Base-by-base conservation (phyloP, 345 rosid species). In the Brassica incana region DNA sequence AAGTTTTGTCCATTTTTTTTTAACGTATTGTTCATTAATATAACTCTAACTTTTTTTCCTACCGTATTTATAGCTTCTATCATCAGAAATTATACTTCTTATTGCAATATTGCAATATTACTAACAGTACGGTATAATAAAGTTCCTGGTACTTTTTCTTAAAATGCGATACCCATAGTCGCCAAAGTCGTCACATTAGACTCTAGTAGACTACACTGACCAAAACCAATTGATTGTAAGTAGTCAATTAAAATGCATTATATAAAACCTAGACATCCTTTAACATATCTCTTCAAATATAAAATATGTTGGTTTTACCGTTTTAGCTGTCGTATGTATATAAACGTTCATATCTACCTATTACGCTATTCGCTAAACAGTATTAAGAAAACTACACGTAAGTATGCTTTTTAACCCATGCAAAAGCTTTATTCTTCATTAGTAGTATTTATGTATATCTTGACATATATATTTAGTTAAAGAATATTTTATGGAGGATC, bases 21-120 rank as follows among this genome's bases (percentile, higher is more conserved):
- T 58, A 78, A 73, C 77, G 67, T 73, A 73, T 78, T 73, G 70
- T 79, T 30, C 74, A 67, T 73, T 73, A 60, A 72, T 78, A 60
- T 72, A 12, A 8, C 20, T 67, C 77, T 6, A 29, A 14, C 73
- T 18, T 70, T 54, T 71, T 59, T 14, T 16, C 8, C 40, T 43
- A 40, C 11, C 35, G 30, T 56, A 1, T 29, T 56, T 43, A 66
- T 52, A 5, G 32, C 10, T 58, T 11, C 11, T 23, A 73, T 67
- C 45, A 74, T 79, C 68, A 5, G 23, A 45, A 45, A 80, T 75
- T 69, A 63, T 74, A 40, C 12, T 40, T 8, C 59, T 58, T 23
- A 23, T 23, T 23, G 25, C 25, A 23, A 23, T 59, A 29, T 32
- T 38, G 8, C 67, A 66, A 38, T 11, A 65, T 14, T 35, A 69